A percentile compares a stretch with the other conserved stretches of the same genome.
Conservation (phyloP, 306 rosid species). For the Sicyos baderoa region DNA sequence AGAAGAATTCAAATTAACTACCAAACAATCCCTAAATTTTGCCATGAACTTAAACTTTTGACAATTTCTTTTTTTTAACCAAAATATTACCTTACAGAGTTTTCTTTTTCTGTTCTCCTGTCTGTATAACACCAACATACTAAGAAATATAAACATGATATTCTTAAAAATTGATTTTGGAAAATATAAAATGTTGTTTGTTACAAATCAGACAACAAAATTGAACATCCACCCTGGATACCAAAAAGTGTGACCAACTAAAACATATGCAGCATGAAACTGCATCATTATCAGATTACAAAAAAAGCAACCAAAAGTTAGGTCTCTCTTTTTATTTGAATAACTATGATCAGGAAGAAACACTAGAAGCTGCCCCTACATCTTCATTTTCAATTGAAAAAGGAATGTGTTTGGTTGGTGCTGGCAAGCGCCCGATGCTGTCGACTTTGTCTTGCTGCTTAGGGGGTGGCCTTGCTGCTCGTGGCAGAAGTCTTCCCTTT, state of each 20-base stretch:
- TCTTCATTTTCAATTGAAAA: slow-evolving; percentile 48
- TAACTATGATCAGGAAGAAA: slow-evolving; percentile 23
- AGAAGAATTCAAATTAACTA: no score
- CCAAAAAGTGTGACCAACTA: not conserved
- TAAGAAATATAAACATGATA: no score
- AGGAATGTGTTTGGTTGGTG: slow-evolving; percentile 82
- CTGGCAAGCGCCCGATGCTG: slow-evolving; percentile 88
- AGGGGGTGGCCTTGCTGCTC: slow-evolving; percentile 93
- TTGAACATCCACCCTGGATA: not conserved
- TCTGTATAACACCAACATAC: no score
- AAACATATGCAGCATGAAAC: not conserved
- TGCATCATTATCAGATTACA: not conserved
- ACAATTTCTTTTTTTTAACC: no score
- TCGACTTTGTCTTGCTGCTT: slow-evolving; percentile 74
- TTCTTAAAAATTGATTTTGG: no score
- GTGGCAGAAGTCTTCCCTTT: slow-evolving; percentile 88
- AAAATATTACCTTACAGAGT: no score
- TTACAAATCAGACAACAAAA: no score
- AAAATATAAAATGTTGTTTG: no score
- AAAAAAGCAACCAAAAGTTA: not conserved
- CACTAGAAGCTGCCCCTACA: slow-evolving; percentile 24
- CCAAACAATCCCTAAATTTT: no score
- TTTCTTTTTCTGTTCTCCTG: no score
- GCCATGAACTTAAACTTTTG: no score
- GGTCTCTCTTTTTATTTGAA: not conserved